A percentile compares a stretch with the other conserved stretches of the same genome.
phyloP scores from a whole-genome alignment of 2,329 filamentous ascomycete species.

The Trichoderma pleuroti region DNA sequence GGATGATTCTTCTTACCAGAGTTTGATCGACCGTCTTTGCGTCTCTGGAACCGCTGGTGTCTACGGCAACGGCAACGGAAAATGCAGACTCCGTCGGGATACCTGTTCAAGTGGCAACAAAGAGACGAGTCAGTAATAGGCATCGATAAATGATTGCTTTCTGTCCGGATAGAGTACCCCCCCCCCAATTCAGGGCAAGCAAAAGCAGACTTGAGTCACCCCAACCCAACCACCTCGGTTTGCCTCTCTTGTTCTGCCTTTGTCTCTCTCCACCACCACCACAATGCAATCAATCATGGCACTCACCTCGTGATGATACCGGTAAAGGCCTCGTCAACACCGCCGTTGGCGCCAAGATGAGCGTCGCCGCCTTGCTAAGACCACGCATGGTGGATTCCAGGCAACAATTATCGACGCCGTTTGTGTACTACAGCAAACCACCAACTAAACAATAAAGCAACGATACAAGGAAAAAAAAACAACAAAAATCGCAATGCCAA shows the following conservation, averaged over 20 bases:
- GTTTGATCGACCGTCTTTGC: not conserved
- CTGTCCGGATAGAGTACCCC: conserved; percentile 1
- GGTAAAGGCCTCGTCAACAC: conserved; percentile 8
- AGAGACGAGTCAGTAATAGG: not conserved
- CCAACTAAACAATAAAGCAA: not conserved
- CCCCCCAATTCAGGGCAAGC: not conserved
- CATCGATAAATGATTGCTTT: not conserved
- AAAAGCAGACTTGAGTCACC: not conserved
- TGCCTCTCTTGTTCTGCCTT: not conserved
- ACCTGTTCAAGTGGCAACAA: not conserved
- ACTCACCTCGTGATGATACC: not conserved
- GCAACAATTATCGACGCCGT: not conserved
- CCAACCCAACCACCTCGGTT: not conserved
- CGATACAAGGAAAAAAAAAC: not conserved
- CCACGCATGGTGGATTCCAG: conserved; percentile 17
- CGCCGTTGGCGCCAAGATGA: conserved; percentile 12
- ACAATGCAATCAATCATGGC: not conserved
- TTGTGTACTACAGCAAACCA: not conserved
- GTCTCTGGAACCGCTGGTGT: not conserved
- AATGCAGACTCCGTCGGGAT: not conserved
- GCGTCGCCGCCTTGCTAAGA: conserved; percentile 10
- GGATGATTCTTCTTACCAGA: conserved; percentile 7
- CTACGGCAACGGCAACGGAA: conserved; percentile 7
- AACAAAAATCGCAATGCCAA: not conserved
- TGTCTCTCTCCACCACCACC: not conserved